These are phyloP conservation scores for Tricharina praecox DNA, from an alignment of 495 filamentous ascomycete species.

Conservation along the genomic window DNA sequence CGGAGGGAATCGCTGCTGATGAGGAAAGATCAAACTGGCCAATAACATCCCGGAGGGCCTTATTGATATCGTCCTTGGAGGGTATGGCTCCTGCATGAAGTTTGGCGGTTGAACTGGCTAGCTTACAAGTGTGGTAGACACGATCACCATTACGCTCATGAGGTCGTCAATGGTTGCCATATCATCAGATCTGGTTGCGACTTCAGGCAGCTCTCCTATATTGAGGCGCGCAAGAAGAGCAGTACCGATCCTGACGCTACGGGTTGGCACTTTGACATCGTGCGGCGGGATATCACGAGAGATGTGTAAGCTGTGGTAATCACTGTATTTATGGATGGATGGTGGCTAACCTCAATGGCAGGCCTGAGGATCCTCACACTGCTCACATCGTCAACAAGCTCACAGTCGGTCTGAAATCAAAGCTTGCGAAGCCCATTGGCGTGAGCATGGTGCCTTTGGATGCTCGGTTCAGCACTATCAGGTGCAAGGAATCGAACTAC, in stretches of 20 bases:
- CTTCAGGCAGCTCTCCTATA: constrained; percentile 79
- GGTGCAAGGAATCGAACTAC: constrained; percentile 59
- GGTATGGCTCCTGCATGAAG: too few relatives aligned
- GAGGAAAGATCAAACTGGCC: constrained; percentile 47
- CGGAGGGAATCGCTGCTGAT: neutral
- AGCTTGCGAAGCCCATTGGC: constrained; percentile 67
- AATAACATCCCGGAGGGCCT: constrained; percentile 44
- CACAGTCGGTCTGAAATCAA: constrained; percentile 51
- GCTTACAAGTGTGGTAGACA: too few relatives aligned
- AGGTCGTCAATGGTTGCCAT: constrained; percentile 57
- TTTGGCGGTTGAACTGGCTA: too few relatives aligned
- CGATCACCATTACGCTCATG: constrained; percentile 73
- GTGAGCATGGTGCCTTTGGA: constrained; percentile 67
- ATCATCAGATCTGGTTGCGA: constrained; percentile 70
- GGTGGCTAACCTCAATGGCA: constrained; percentile 13
- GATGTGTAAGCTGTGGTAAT: constrained; percentile 21
- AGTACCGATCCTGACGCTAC: constrained; percentile 29
- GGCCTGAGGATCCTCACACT: constrained; percentile 43
- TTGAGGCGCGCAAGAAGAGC: constrained; percentile 52
- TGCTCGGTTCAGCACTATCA: constrained; percentile 67
- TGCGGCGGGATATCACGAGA: constrained; percentile 50
- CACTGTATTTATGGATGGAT: neutral
- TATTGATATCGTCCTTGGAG: constrained; percentile 72
- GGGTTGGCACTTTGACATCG: constrained; percentile 62
- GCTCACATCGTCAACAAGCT: constrained; percentile 44